Conservation (phyloP, 2,329 filamentous ascomycete species). For the Pseudogymnoascus sp. region DNA sequence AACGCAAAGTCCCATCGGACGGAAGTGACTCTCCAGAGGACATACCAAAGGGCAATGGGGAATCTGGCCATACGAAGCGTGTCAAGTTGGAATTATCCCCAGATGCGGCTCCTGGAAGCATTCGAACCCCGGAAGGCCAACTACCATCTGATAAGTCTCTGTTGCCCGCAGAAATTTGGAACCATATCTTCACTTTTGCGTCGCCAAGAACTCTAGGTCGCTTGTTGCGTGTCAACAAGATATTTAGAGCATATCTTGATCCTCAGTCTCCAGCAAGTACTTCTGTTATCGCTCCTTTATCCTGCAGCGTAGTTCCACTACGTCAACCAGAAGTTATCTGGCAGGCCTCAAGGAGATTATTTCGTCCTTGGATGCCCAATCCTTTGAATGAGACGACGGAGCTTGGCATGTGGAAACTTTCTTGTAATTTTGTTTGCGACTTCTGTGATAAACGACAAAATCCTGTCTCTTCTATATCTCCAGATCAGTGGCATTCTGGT, state of each 20-base stretch:
- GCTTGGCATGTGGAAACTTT: slow-evolving; percentile 68
- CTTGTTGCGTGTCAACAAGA: slow-evolving; percentile 59
- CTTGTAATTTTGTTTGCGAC: slow-evolving; percentile 57
- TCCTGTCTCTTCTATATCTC: slow-evolving; percentile 22
- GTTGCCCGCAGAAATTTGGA: slow-evolving; percentile 59
- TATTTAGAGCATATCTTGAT: slow-evolving; percentile 55
- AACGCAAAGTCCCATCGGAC: slow-evolving; percentile 21
- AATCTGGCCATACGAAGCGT: slow-evolving; percentile 22
- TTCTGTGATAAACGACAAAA: slow-evolving; percentile 47
- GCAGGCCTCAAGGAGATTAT: slow-evolving; percentile 58
- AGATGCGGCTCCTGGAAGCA: slow-evolving; percentile 9
- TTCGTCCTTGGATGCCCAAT: slow-evolving; percentile 59
- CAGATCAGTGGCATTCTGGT: slow-evolving; percentile 48
- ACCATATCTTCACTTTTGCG: slow-evolving; percentile 59
- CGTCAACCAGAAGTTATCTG: slow-evolving; percentile 60
- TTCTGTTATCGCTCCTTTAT: slow-evolving; percentile 29
- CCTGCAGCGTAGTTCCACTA: slow-evolving; percentile 27
- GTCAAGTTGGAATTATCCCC: slow-evolving; percentile 20
- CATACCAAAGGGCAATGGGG: slow-evolving; percentile 14
- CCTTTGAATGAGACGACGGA: slow-evolving; percentile 60
- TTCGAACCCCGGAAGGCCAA: slow-evolving; percentile 17
- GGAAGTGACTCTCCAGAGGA: slow-evolving; percentile 17
- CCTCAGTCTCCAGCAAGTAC: slow-evolving; percentile 33
- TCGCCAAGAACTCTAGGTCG: slow-evolving; percentile 55
- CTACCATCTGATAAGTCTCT: slow-evolving; percentile 23